Evolutionary conservation across 305 asterid species (phyloP), one percentile per base, ranked within the genome.

Genomic region (Galium porrigens): DNA sequence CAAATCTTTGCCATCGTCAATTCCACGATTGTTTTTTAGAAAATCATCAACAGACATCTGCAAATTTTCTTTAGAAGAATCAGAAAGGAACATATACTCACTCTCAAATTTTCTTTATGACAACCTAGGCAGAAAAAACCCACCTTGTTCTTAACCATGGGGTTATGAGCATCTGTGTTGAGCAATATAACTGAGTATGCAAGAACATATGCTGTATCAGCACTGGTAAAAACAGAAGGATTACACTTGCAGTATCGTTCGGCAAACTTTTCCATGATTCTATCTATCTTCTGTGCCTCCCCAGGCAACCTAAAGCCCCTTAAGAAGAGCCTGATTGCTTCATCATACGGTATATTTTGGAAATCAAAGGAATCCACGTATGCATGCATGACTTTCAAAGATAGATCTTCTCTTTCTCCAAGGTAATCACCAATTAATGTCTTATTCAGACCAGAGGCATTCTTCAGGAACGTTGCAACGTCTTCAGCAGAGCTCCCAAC

Each of bases 1-100:
- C 57, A 94, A 75, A 81, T 94, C 97, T 78, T 90, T 94, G 58
- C 99, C 99, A 62, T 94, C 99, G 79, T 94, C 99, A 73, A 94
- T 85, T 42, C 99, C 99, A 59, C 99, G 94, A 71, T 94, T 94
- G 82, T 94, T 94, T 78, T 95, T 75, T 72, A 90, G 81, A 74
- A 94, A 94, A 83, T 90, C 99, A 66, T 90, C 99, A 70, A 92
- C 84, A 64, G 96, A 86, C 99, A 94, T 94, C 97, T 92, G 82
- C 70, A 79, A 39, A 64, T 30, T 60, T 73, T 63, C 33, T 17
- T 22, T 5, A 18, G 32, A 27, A 69, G 33, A 33, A 71, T 70
- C 60, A 74, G 73, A 72, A 53, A 25, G 51, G 61, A 65, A 59
- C 58, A 62, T 46, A 34, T 49, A 22, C 22, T 22, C 22, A 22